Conservation (phyloP, 805 yeast genomes). For the Cyberlindnera americana region DNA sequence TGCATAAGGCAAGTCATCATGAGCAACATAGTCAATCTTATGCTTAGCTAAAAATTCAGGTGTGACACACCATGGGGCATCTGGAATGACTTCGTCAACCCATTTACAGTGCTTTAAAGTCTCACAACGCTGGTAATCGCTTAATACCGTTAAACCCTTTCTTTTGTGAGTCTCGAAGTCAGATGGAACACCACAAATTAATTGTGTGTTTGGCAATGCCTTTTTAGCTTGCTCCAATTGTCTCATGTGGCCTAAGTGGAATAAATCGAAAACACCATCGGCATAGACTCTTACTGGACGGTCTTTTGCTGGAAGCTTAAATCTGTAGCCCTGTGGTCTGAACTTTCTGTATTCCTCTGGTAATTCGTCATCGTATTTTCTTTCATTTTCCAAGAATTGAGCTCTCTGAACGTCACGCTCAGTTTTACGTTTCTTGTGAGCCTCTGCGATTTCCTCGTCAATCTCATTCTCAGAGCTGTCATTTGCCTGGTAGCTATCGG, state of each 20-base stretch:
- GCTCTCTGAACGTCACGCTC: constrained; percentile 26
- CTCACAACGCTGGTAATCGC: constrained; percentile 85
- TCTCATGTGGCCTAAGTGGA: constrained; percentile 97
- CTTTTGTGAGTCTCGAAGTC: constrained; percentile 88
- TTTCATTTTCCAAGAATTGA: constrained; percentile 43
- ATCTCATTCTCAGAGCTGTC: constrained; percentile 12
- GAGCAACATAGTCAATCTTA: constrained; percentile 93
- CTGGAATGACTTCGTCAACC: constrained; percentile 95
- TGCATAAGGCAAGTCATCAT: constrained; percentile 94
- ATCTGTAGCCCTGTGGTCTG: constrained; percentile 73
- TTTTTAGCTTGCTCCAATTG: constrained; percentile 97
- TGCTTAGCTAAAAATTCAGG: constrained; percentile 76
- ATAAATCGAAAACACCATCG: constrained; percentile 95
- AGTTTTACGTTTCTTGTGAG: constrained; percentile 25
- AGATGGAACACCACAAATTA: constrained; percentile 89
- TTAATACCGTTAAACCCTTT: constrained; percentile 89
- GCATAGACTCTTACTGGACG: constrained; percentile 94
- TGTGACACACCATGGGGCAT: constrained; percentile 95
- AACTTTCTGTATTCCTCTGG: constrained; percentile 71
- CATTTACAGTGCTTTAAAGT: constrained; percentile 91
- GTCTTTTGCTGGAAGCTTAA: constrained; percentile 80
- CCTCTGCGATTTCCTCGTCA: constrained; percentile 9
- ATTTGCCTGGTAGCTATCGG: constrained; percentile 5
- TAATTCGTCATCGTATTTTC: constrained; percentile 55
- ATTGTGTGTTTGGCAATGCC: constrained; percentile 75